Evolutionary conservation across 2,329 filamentous ascomycete genomes (phyloP), one percentile per base, ranked within the genome.

Genomic region (Diaporthe sp.): DNA sequence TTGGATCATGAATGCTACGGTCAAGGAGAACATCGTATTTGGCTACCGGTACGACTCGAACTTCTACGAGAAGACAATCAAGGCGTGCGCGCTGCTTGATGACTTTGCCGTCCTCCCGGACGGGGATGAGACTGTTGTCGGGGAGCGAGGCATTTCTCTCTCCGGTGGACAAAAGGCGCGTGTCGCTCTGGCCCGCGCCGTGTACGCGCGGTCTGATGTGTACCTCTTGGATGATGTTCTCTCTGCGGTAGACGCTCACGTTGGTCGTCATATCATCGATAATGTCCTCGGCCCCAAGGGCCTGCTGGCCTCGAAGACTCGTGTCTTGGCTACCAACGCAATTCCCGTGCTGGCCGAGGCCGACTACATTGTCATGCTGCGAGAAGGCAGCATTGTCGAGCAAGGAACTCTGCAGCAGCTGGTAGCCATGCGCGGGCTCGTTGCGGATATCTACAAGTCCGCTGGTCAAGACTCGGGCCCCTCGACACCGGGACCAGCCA

Each of bases 1-100:
- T 28, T 99, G 97, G 97, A 94, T 99, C 71, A 96, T 98, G 92
- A 99, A 99, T 82, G 97, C 97, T 12, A 98, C 94, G 42, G 96
- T 99, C 74, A 95, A 95, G 80, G 97, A 99, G 82, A 99, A 99
- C 82, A 98, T 99, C 79, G 89, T 98, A 6, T 99, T 99, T 81
- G 97, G 97, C 2, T 95, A 99, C 85, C 93, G 95, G 63, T 98
- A 94, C 88, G 96, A 99, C 84, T 93, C 96, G 7, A 90, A 93
- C 42, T 99, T 99, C 84, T 99, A 99, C 85, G 95, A 98, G 74
- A 93, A 94, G 81, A 98, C 96, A 0, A 89, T 99, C 70, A 93
- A 95, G 82, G 96, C 97, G 55, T 99, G 97, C 83, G 97, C 97
- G 61, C 88, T 99, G 47, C 82, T 93, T 8, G 96, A 98, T 79